Evolutionary conservation across 1,284 basidiomycete genomes (phyloP), one percentile per base, ranked within the genome.

Genomic region (Ceratobasidium sp.): DNA sequence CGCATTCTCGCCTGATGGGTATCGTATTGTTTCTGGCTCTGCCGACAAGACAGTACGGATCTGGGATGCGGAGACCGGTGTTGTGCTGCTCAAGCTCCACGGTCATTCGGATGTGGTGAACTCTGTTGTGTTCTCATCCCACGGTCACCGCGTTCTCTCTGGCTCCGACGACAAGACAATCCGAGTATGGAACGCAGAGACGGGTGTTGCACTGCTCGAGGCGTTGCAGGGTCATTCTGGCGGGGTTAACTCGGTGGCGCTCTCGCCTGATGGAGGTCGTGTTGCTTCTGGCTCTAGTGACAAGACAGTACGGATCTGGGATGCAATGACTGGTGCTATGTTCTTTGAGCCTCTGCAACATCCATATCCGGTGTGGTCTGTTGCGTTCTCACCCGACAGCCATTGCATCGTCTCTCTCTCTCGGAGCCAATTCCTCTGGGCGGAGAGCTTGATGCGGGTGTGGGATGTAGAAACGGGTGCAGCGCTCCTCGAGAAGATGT

Each of bases 1-100:
- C 27, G 27, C 27, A 30, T 30, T 30, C 23, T 55, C 54, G 10
- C 23, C 54, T 7, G 54, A 55, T 12, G 54, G 54, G 8, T 7
- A 3, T 23, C 23, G 23, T 12, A 55, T 55, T 2, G 54, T 27
- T 3, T 55, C 54, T 5, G 54, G 54, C n/a, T 55, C 54, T 52
- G n/a, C 20, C 3, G 52, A 77, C 41, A 76, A 60, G 5, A 59
- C 65, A n/a, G 12, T 77, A 20, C 54, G 54, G 3, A 55, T 55
- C n/a, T 55, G 54, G 54, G 23, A 55, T n/a, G 54, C 54, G 27
- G 3, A 23, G 23, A 27, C n/a, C 4, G n/a, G n/a, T 30, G 27
- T 30, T 30, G 27, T 0, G 27, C 27, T 30, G 2, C 27, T 30
- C 27, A 2, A 30, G 27, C 27, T 30, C 27, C 27, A 30, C 2